Percentiles rank a stretch among this genome's conserved stretches.
These are phyloP conservation scores for Aspergillus uvarum DNA, from an alignment of 2,329 filamentous ascomycete species.

Conservation along the genomic window DNA sequence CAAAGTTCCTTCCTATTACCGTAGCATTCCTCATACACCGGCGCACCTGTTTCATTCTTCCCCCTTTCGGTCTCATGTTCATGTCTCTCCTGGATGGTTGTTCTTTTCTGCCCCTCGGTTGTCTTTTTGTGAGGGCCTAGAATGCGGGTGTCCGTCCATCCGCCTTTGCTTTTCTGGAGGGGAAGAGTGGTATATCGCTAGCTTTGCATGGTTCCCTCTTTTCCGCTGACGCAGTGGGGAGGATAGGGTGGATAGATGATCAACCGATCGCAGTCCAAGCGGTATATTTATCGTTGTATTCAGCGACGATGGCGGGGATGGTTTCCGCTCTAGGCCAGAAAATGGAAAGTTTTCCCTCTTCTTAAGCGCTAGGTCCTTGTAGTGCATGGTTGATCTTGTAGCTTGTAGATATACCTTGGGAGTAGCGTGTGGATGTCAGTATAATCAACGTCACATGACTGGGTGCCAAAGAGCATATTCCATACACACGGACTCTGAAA, in stretches of 20 bases:
- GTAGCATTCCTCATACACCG: constrained; percentile 44
- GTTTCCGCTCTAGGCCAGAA: neutral
- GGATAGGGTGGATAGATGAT: neutral
- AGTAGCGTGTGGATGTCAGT: no score
- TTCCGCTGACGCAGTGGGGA: neutral
- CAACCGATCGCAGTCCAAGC: neutral
- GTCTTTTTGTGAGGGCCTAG: constrained; percentile 6
- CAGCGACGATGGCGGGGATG: neutral
- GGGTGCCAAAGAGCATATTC: no score
- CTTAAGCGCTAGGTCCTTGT: neutral
- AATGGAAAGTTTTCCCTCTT: neutral
- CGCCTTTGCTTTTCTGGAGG: neutral
- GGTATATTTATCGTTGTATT: neutral
- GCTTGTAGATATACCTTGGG: no score
- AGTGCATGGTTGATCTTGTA: neutral
- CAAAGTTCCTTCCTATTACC: constrained; percentile 20
- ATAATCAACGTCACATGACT: no score
- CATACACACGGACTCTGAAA: no score
- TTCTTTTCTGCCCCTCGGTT: constrained; percentile 12
- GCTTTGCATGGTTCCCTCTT: neutral
- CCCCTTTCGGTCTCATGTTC: constrained; percentile 23
- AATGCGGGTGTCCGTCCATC: constrained; percentile 1
- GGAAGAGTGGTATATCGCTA: neutral
- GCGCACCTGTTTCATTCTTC: constrained; percentile 26
- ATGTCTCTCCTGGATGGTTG: constrained; percentile 14